phyloP scores from a whole-genome alignment of 2,329 filamentous ascomycete genomes.

The Gyromitra esculenta region DNA sequence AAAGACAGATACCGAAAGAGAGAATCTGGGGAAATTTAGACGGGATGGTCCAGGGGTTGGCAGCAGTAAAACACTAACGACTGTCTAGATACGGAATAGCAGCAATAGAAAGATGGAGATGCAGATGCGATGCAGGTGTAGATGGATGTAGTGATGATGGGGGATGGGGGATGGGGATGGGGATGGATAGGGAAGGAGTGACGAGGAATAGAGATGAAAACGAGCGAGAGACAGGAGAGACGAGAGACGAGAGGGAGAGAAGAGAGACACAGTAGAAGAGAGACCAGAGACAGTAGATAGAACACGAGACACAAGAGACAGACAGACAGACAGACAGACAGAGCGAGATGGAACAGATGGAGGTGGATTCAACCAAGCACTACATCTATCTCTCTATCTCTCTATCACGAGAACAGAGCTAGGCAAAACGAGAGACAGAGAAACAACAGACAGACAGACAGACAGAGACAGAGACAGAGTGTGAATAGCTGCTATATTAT shows the following conservation, averaged over 20 bases:
- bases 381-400: too few species aligned
- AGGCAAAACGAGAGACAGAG: neutral
- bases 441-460: conserved; percentile 2
- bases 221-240: neutral
- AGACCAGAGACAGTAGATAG: neutral
- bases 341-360: neutral
- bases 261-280: neutral
- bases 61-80: neutral
- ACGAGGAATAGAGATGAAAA: neutral
- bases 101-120: neutral
- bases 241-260: neutral
- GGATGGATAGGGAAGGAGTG: neutral
- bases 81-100: neutral
- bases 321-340: neutral
- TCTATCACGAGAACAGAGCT: too few species aligned
- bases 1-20: conserved; percentile 3
- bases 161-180: neutral
- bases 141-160: neutral
- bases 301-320: neutral
- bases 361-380: too few species aligned
- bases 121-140: neutral
- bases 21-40: conserved; percentile 34
- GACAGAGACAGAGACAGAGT: conserved; percentile 11
- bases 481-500: too few species aligned
- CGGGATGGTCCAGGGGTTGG: neutral